A percentile compares a stretch with the other conserved stretches of the same genome.
Evolutionary conservation across 1,284 basidiomycete species (phyloP).

Genomic region (Xerocomus minutiporus): DNA sequence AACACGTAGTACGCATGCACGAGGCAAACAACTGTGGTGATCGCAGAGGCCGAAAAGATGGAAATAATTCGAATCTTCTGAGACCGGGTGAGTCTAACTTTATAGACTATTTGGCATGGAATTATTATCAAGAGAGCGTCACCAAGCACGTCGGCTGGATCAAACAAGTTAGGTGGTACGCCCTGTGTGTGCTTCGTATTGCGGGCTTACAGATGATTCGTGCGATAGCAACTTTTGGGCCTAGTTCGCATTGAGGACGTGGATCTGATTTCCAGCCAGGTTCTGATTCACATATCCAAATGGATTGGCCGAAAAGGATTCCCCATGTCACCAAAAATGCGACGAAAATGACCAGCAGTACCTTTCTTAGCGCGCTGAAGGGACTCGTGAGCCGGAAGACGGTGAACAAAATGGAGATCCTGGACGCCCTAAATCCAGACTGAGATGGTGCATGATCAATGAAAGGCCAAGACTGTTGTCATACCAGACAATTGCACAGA

Average conservation of each 20-base stretch:
- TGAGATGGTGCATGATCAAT: background rate
- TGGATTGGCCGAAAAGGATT: conserved; percentile 2
- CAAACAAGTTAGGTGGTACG: background rate
- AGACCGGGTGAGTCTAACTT: background rate
- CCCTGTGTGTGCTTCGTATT: background rate
- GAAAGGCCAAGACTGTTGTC: background rate
- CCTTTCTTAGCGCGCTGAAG: background rate
- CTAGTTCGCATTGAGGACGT: background rate
- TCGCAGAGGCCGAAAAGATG: conserved; percentile 7
- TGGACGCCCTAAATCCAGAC: background rate
- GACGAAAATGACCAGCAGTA: background rate
- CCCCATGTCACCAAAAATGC: background rate
- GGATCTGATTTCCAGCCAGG: conserved; percentile 1
- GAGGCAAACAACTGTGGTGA: conserved; percentile 2
- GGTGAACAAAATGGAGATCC: conserved; percentile 5
- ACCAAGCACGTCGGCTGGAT: conserved; percentile 4
- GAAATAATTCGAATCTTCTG: conserved; percentile 7
- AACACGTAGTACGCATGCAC: conserved; percentile 1
- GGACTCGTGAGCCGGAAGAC: background rate
- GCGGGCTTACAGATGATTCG: conserved; percentile 1
- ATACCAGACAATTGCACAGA: conserved; percentile 3
- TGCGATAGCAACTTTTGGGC: background rate
- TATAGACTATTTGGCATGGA: conserved; percentile 2
- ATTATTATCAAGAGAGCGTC: conserved; percentile 3
- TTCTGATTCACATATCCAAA: conserved; percentile 5